Percentiles rank a stretch among this genome's conserved stretches.
phyloP scores from a whole-genome alignment of 2,329 filamentous ascomycete genomes.

The Zopfia rhizophila region DNA sequence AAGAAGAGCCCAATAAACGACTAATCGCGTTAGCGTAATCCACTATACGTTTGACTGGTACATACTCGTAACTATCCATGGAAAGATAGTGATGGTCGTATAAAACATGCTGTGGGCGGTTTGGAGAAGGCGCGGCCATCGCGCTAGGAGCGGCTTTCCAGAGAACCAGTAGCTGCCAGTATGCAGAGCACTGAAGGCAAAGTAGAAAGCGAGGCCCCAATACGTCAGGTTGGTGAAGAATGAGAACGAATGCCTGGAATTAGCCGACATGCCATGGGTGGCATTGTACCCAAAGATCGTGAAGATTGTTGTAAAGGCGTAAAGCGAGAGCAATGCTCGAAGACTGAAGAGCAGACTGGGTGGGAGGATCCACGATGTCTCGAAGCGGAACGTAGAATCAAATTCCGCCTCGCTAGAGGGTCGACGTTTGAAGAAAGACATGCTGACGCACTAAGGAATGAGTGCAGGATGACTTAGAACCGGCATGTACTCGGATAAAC shows the following conservation, averaged over 20 bases:
- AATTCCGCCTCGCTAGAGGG: conserved; percentile 43
- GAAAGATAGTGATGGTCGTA: conserved; percentile 54
- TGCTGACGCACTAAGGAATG: conserved; percentile 28
- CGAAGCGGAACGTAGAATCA: conserved; percentile 70
- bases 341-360: conserved; percentile 70
- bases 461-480: no score
- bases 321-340: conserved; percentile 66
- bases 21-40: conserved; percentile 33
- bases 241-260: conserved; percentile 69
- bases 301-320: conserved; percentile 76
- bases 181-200: conserved; percentile 73
- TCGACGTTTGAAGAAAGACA: conserved; percentile 37
- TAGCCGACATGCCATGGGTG: conserved; percentile 60
- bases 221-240: conserved; percentile 86
- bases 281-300: conserved; percentile 75
- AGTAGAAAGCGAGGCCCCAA: conserved; percentile 86
- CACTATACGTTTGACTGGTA: conserved; percentile 7
- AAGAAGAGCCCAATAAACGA: conserved; percentile 56
- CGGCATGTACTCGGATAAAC: no score
- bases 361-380: conserved; percentile 83
- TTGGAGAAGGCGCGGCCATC: conserved; percentile 51
- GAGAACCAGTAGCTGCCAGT: conserved; percentile 70
- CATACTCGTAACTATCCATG: conserved; percentile 58
- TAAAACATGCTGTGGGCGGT: conserved; percentile 54
- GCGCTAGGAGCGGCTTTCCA: conserved; percentile 48